phyloP scores from a whole-genome alignment of 1,284 basidiomycete genomes.

The Trichosporon inkin region DNA sequence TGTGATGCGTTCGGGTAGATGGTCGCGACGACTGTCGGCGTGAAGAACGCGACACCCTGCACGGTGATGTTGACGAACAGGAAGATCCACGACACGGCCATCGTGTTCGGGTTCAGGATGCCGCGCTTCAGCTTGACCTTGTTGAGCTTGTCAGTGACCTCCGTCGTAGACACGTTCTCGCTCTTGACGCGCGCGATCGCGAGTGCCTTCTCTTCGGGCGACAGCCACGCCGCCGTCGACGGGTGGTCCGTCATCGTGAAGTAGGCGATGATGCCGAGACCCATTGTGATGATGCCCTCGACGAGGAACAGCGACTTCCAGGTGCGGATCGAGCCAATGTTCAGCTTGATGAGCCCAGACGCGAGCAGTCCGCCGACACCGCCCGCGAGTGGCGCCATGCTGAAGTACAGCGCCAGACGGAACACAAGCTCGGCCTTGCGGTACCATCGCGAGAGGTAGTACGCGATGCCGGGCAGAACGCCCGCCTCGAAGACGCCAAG shows the following conservation, averaged over 20 bases:
- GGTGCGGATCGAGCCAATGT: slow-evolving; percentile 24
- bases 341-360: slow-evolving; percentile 21
- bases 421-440: slow-evolving; percentile 22
- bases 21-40: slow-evolving; percentile 29
- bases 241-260: slow-evolving; percentile 33
- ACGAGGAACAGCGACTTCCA: slow-evolving; percentile 31
- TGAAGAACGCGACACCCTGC: slow-evolving; percentile 34
- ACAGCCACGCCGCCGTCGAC: slow-evolving; percentile 27
- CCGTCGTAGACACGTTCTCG: slow-evolving; percentile 28
- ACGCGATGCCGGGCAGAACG: slow-evolving; percentile 36
- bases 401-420: slow-evolving; percentile 20
- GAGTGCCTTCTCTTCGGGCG: slow-evolving; percentile 26
- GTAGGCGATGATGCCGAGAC: slow-evolving; percentile 25
- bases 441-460: slow-evolving; percentile 30
- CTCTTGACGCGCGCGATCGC: slow-evolving; percentile 29
- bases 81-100: slow-evolving; percentile 43
- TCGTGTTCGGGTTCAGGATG: slow-evolving; percentile 27
- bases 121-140: slow-evolving; percentile 12
- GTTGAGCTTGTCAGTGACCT: slow-evolving; percentile 19
- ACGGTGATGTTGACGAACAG: slow-evolving; percentile 46
- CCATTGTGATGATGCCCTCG: slow-evolving; percentile 40
- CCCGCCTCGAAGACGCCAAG: slow-evolving; percentile 40
- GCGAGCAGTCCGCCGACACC: slow-evolving; percentile 27
- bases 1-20: slow-evolving; percentile 30
- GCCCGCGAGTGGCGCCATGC: slow-evolving; percentile 15